Conservation (phyloP, 306 rosid genomes). For the Hippophae tibetana region DNA sequence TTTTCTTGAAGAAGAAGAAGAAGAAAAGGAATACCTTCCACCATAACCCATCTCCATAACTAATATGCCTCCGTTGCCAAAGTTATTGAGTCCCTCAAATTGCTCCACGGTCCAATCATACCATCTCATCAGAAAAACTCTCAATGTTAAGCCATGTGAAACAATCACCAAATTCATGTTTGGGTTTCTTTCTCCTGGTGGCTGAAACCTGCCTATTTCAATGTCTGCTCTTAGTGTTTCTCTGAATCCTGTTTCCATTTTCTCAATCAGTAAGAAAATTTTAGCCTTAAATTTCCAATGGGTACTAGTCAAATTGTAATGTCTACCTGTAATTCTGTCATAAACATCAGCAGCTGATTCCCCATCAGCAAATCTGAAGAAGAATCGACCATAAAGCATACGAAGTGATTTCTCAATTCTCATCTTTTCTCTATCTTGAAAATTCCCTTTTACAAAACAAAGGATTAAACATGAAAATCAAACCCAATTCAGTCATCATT, state of each 20-base stretch:
- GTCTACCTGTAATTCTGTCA: constrained; percentile 75
- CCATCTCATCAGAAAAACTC: constrained; percentile 94
- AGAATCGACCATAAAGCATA: constrained; percentile 68
- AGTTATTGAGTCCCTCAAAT: constrained; percentile 54
- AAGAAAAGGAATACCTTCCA: constrained; percentile 45
- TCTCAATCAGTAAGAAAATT: too few relatives aligned
- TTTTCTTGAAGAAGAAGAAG: neutral
- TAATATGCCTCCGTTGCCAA: constrained; percentile 50
- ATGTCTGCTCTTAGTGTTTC: constrained; percentile 77
- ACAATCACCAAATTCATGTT: constrained; percentile 70
- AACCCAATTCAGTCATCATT: neutral
- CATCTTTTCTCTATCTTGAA: constrained; percentile 85
- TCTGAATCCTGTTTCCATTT: constrained; percentile 53
- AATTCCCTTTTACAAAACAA: constrained; percentile 46
- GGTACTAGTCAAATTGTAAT: too few relatives aligned
- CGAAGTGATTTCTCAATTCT: constrained; percentile 44
- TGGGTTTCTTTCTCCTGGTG: constrained; percentile 48
- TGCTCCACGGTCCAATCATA: constrained; percentile 86
- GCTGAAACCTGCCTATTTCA: constrained; percentile 67
- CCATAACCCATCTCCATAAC: constrained; percentile 84
- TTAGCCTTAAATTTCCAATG: too few relatives aligned
- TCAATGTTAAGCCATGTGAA: constrained; percentile 71
- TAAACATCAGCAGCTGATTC: constrained; percentile 97
- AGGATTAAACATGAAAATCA: neutral
- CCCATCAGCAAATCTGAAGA: constrained; percentile 80